These are phyloP conservation scores for Neonectria sp. DNA, from an alignment of 2,329 filamentous ascomycete genomes.

Conservation along the genomic window DNA sequence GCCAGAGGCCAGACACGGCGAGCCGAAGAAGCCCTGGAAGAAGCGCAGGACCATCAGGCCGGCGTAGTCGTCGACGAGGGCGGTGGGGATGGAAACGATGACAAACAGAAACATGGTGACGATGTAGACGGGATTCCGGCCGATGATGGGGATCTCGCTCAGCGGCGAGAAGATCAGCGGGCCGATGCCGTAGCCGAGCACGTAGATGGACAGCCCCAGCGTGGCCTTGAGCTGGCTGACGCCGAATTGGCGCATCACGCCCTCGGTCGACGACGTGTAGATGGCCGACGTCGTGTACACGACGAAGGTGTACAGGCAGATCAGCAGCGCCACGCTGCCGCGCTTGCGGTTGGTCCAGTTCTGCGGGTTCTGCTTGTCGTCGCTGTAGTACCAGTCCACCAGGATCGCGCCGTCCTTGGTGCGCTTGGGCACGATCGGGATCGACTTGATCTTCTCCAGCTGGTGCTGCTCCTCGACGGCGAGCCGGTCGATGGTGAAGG, in stretches of 20 bases:
- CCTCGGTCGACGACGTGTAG: slow-evolving; percentile 61
- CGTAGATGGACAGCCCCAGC: slow-evolving; percentile 74
- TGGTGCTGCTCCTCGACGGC: slow-evolving; percentile 53
- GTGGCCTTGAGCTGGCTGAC: slow-evolving; percentile 67
- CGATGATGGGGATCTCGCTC: slow-evolving; percentile 76
- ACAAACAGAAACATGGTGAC: slow-evolving; percentile 78
- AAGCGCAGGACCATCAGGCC: slow-evolving; percentile 76
- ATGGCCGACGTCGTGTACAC: slow-evolving; percentile 68
- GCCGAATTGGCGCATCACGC: slow-evolving; percentile 67
- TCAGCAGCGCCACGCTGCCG: slow-evolving; percentile 58
- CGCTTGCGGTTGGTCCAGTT: slow-evolving; percentile 66
- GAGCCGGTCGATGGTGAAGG: slow-evolving; percentile 39
- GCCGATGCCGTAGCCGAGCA: slow-evolving; percentile 74
- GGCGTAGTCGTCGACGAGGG: slow-evolving; percentile 73
- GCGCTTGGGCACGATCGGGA: slow-evolving; percentile 63
- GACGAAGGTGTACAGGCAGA: slow-evolving; percentile 72
- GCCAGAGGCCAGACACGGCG: slow-evolving; percentile 74
- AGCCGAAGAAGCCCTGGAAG: slow-evolving; percentile 77
- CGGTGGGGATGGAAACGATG: slow-evolving; percentile 75
- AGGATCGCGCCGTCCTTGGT: slow-evolving; percentile 67
- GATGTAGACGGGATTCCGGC: slow-evolving; percentile 78
- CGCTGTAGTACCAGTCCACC: slow-evolving; percentile 69
- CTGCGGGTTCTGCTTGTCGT: slow-evolving; percentile 69
- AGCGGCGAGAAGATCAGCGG: slow-evolving; percentile 77
- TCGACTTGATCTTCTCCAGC: slow-evolving; percentile 61